Evolutionary conservation across 1,284 basidiomycete species (phyloP).

Genomic region (Puccinia polysora): DNA sequence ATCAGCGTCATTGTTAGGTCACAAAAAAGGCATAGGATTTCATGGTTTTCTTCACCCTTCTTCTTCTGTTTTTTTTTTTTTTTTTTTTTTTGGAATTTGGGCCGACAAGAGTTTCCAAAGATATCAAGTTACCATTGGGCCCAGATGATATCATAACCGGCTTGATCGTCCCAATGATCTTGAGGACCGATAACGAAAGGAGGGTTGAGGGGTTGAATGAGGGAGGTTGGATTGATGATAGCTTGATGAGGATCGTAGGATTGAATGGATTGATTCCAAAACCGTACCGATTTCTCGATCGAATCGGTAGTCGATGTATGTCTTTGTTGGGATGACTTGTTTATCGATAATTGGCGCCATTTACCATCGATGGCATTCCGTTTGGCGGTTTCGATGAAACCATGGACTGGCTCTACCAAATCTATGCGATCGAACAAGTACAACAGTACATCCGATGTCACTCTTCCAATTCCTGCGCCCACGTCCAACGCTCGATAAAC

Average conservation of each 20-base stretch:
- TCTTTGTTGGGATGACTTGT: too few species aligned
- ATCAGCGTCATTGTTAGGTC: too few species aligned
- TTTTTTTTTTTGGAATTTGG: too few species aligned
- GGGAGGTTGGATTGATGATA: background rate
- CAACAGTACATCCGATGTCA: slow-evolving; percentile 76
- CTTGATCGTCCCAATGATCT: slow-evolving; percentile 16
- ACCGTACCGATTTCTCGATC: slow-evolving; percentile 62
- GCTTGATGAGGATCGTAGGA: slow-evolving; percentile 1
- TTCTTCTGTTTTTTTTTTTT: background rate
- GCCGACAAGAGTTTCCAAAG: too few species aligned
- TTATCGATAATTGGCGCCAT: slow-evolving; percentile 51
- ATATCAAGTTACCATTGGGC: slow-evolving; percentile 89
- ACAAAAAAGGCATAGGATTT: background rate
- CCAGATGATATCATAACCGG: slow-evolving; percentile 75
- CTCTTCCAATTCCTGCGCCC: slow-evolving; percentile 79
- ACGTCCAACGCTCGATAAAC: slow-evolving; percentile 71
- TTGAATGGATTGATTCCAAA: slow-evolving; percentile 46
- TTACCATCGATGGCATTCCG: slow-evolving; percentile 47
- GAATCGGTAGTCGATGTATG: slow-evolving; percentile 38
- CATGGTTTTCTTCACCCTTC: background rate
- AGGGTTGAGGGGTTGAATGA: slow-evolving; percentile 53
- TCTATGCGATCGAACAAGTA: slow-evolving; percentile 78
- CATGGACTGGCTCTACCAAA: slow-evolving; percentile 74
- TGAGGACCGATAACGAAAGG: slow-evolving; percentile 3
- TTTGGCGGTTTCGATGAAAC: slow-evolving; percentile 68